Evolutionary conservation across 1,139 yeast species (phyloP).

Genomic region (Geotrichum histeridarum): DNA sequence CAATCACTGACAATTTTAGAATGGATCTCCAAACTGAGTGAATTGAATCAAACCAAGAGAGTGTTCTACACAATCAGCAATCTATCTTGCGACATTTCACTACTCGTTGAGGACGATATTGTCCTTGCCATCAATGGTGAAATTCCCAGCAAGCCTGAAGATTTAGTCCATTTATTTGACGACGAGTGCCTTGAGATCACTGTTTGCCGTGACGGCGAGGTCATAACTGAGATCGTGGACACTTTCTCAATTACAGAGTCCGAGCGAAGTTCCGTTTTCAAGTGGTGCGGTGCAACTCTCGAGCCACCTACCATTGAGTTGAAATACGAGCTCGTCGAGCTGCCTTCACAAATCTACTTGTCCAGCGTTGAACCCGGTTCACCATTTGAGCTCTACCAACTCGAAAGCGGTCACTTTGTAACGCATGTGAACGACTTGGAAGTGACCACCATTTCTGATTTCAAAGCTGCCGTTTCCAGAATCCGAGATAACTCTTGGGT

Average conservation of each 20-base stretch:
- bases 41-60: conserved; percentile 59
- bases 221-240: conserved; percentile 78
- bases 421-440: no score
- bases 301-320: neutral
- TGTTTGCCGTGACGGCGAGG: conserved; percentile 75
- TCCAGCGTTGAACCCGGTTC: no score
- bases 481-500: no score
- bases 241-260: conserved; percentile 65
- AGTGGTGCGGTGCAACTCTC: neutral
- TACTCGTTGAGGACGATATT: conserved; percentile 58
- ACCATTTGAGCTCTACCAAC: no score
- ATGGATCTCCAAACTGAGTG: conserved; percentile 70
- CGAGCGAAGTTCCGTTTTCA: neutral
- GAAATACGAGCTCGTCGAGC: no score
- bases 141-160: conserved; percentile 61
- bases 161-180: conserved; percentile 36
- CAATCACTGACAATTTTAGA: conserved; percentile 30
- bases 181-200: conserved; percentile 64
- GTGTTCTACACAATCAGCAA: conserved; percentile 68
- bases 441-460: no score
- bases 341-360: no score
- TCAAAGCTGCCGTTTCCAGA: no score
- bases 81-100: conserved; percentile 40
- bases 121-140: conserved; percentile 63
- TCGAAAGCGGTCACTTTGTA: no score